These are phyloP conservation scores for Macrolepiota fuliginosa DNA, from an alignment of 768 basidiomycete genomes.

Conservation along the genomic window DNA sequence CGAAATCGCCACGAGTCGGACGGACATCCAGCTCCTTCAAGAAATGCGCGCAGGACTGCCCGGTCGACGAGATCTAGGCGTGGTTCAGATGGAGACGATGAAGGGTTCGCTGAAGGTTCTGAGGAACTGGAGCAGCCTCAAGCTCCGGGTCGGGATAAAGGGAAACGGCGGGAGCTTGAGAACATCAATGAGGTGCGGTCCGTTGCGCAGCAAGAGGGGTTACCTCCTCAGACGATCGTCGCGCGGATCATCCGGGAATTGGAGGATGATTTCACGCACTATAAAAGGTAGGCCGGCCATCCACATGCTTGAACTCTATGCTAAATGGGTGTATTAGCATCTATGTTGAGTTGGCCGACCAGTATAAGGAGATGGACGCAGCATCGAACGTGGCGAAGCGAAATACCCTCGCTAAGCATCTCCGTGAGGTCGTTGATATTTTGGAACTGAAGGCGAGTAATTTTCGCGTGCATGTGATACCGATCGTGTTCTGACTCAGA, in stretches of 20 bases:
- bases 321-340: constrained; percentile 48
- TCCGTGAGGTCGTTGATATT: constrained; percentile 88
- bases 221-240: constrained; percentile 88
- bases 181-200: constrained; percentile 28
- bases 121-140: constrained; percentile 31
- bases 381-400: constrained; percentile 78
- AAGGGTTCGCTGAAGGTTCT: constrained; percentile 45
- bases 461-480: neutral
- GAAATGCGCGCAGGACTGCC: constrained; percentile 8
- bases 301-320: constrained; percentile 1
- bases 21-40: constrained; percentile 12
- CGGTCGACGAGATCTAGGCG: constrained; percentile 1
- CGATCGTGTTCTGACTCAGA: constrained; percentile 1
- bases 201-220: constrained; percentile 31
- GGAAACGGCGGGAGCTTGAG: constrained; percentile 30
- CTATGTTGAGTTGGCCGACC: constrained; percentile 87
- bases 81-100: constrained; percentile 32
- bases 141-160: constrained; percentile 19
- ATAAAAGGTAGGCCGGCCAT: constrained; percentile 70
- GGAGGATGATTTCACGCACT: constrained; percentile 94
- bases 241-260: constrained; percentile 81
- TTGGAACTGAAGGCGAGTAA: constrained; percentile 82
- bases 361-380: constrained; percentile 89
- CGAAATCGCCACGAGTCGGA: constrained; percentile 31
- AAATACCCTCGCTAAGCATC: constrained; percentile 82